Evolutionary conservation across 2,329 filamentous ascomycete species (phyloP).

Genomic region (Pseudocercospora eumusae): DNA sequence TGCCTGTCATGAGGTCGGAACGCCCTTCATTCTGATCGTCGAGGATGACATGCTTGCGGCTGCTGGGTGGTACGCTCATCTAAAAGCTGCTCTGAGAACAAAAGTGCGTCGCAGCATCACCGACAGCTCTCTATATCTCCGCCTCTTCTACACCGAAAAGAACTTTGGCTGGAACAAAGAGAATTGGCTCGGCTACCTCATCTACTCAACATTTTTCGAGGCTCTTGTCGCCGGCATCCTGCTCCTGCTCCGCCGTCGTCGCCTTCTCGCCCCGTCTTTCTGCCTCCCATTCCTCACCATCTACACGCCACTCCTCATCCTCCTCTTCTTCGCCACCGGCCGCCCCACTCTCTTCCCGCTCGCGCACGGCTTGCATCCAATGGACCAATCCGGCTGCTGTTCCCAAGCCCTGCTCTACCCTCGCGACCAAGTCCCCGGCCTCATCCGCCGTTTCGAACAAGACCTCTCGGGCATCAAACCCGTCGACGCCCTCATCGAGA

Average conservation of each 20-base stretch:
- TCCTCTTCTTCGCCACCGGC: slow-evolving; percentile 47
- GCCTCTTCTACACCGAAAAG: slow-evolving; percentile 51
- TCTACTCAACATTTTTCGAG: slow-evolving; percentile 36
- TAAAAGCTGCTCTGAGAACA: slow-evolving; percentile 26
- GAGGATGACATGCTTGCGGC: slow-evolving; percentile 53
- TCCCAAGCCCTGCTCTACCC: slow-evolving; percentile 50
- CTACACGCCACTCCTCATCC: slow-evolving; percentile 35
- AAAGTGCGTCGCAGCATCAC: slow-evolving; percentile 3
- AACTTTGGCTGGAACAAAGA: slow-evolving; percentile 51
- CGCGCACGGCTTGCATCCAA: slow-evolving; percentile 42
- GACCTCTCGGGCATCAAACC: slow-evolving; percentile 30
- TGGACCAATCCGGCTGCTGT: slow-evolving; percentile 49
- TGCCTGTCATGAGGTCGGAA: slow-evolving; percentile 42
- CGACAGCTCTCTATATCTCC: slow-evolving; percentile 45
- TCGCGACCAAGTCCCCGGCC: slow-evolving; percentile 33
- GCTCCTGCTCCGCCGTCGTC: slow-evolving; percentile 1
- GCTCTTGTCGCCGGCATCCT: slow-evolving; percentile 8
- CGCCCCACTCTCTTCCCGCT: slow-evolving; percentile 44
- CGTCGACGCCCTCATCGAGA: slow-evolving; percentile 46
- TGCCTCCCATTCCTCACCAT: slow-evolving; percentile 33
- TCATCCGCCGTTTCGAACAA: slow-evolving; percentile 37
- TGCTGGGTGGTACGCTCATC: slow-evolving; percentile 52
- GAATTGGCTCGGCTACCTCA: slow-evolving; percentile 44
- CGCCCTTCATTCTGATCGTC: slow-evolving; percentile 48
- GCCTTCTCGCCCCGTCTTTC: slow-evolving; percentile 27